These are phyloP conservation scores for Monilinia vaccinii-corymbosi DNA, from an alignment of 2,329 filamentous ascomycete genomes.

Conservation along the genomic window DNA sequence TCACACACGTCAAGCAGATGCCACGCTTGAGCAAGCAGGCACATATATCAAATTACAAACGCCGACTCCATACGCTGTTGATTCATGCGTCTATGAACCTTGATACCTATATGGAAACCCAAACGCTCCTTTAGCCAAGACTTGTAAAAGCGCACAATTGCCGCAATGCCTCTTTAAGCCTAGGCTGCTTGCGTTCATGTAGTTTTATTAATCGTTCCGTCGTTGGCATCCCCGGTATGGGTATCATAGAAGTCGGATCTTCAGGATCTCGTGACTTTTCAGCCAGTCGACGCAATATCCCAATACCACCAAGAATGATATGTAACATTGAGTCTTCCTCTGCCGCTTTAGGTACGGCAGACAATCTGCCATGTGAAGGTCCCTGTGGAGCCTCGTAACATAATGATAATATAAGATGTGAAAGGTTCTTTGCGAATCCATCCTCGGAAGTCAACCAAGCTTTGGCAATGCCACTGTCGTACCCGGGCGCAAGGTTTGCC, in stretches of 20 bases:
- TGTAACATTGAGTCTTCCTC: conserved; percentile 29
- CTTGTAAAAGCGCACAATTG: conserved; percentile 58
- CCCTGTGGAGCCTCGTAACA: conserved; percentile 46
- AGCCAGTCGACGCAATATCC: conserved; percentile 56
- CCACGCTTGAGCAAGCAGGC: conserved; percentile 20
- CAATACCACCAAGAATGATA: conserved; percentile 59
- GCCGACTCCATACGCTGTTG: conserved; percentile 26
- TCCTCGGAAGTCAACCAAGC: conserved; percentile 78
- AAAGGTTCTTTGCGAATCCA: conserved; percentile 72
- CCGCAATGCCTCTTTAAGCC: conserved; percentile 57
- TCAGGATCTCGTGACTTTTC: conserved; percentile 58
- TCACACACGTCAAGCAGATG: conserved; percentile 12
- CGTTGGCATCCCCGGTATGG: conserved; percentile 53
- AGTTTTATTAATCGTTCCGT: conserved; percentile 59
- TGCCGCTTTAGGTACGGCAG: conserved; percentile 25
- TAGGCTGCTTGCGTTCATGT: conserved; percentile 53
- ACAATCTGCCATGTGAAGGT: conserved; percentile 31
- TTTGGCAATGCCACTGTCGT: conserved; percentile 64
- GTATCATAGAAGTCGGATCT: conserved; percentile 41
- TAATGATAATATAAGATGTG: conserved; percentile 65
- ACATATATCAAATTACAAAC: conserved; percentile 19
- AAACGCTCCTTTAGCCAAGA: conserved; percentile 35
- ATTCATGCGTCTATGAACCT: conserved; percentile 28
- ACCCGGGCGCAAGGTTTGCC: conserved; percentile 60
- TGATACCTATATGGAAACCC: conserved; percentile 24